Conservation (phyloP, 345 rosid genomes). For the Hibiscus syriacus region DNA sequence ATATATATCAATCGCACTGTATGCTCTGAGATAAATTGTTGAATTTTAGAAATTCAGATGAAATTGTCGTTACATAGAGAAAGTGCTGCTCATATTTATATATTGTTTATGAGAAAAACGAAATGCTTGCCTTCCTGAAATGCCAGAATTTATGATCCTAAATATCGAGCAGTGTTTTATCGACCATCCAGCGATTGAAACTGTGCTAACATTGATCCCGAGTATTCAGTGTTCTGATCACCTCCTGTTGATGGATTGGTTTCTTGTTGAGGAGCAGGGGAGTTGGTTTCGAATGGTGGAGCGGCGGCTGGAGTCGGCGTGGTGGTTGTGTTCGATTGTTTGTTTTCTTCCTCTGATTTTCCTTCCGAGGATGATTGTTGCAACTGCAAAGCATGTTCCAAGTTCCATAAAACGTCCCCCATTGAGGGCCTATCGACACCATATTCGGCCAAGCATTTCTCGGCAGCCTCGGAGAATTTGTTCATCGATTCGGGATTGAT, state of each 20-base stretch:
- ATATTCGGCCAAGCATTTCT: conserved; percentile 47
- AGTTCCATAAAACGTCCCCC: conserved; percentile 57
- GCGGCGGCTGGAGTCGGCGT: conserved; percentile 16
- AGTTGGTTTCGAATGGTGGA: conserved; percentile 16
- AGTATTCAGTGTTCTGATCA: conserved; percentile 41
- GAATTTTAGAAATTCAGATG: not conserved
- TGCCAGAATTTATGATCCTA: conserved; percentile 2
- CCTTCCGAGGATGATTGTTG: conserved; percentile 57
- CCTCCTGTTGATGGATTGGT: conserved; percentile 35
- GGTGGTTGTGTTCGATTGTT: conserved; percentile 14
- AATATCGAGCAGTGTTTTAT: conserved; percentile 8
- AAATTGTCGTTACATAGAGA: conserved; percentile 5
- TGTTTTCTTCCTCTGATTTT: conserved; percentile 40
- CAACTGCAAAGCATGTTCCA: conserved; percentile 73
- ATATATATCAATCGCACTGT: not conserved
- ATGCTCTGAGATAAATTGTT: not conserved
- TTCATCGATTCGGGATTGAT: conserved; percentile 42
- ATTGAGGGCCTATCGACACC: conserved; percentile 56
- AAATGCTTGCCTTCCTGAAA: not conserved
- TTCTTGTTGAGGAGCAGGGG: conserved; percentile 27
- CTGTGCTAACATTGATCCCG: conserved; percentile 64
- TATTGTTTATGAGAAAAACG: not conserved
- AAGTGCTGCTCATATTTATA: not conserved
- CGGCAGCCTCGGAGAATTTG: conserved; percentile 49
- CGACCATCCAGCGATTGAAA: conserved; percentile 59